phyloP scores from a whole-genome alignment of 176 grass and related monocot species.

The Triticum timopheevii region DNA sequence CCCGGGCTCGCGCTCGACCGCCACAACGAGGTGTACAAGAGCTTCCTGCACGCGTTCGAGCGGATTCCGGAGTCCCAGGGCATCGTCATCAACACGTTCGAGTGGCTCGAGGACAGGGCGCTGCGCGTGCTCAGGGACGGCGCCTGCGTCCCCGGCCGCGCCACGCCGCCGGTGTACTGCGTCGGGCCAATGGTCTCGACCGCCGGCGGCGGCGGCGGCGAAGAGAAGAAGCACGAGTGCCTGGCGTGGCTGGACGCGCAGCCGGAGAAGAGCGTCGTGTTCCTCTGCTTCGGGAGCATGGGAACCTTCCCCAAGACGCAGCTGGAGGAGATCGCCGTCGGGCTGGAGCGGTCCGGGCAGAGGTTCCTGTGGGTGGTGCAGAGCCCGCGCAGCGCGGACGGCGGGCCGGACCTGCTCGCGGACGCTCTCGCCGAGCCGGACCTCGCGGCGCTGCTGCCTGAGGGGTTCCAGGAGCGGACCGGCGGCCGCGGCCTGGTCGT shows the following conservation, averaged over 20 bases:
- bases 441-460: background rate
- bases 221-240: slow-evolving; percentile 20
- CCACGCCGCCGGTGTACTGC: background rate
- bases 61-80: background rate
- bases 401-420: background rate
- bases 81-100: slow-evolving; percentile 7
- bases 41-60: slow-evolving; percentile 4
- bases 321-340: slow-evolving; percentile 6
- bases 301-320: background rate
- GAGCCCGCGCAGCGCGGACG: background rate
- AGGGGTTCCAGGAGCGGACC: background rate
- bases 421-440: background rate
- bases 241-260: slow-evolving; percentile 46
- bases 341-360: slow-evolving; percentile 2
- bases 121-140: background rate
- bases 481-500: background rate
- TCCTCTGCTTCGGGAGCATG: slow-evolving; percentile 53
- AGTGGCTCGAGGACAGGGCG: background rate
- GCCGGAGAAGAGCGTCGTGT: slow-evolving; percentile 38
- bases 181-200: background rate
- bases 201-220: background rate
- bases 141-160: background rate
- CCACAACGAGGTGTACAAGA: background rate
- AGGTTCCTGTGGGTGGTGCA: slow-evolving; percentile 17
- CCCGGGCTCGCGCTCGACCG: background rate